phyloP scores from a whole-genome alignment of 1,139 yeast genomes.

The Protomyces inundatus region DNA sequence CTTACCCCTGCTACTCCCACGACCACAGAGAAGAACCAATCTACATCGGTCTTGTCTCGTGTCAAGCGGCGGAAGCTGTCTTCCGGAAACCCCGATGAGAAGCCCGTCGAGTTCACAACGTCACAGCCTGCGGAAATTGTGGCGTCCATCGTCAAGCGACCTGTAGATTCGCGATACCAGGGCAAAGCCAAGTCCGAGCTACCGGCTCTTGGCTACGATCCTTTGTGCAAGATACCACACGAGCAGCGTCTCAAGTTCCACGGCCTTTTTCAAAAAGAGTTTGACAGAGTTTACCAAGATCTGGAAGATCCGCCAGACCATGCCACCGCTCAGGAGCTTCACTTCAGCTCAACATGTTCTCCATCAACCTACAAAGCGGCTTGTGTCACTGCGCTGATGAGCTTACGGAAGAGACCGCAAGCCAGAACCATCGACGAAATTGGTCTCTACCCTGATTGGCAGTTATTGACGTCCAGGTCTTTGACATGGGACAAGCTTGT shows the following conservation, averaged over 20 bases:
- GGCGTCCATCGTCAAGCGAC: background rate
- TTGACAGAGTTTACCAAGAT: constrained; percentile 7
- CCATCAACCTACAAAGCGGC: constrained; percentile 16
- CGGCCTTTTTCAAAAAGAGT: constrained; percentile 3
- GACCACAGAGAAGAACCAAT: too few species aligned
- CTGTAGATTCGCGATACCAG: background rate
- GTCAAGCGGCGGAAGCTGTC: too few species aligned
- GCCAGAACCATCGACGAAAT: background rate
- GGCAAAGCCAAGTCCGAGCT: background rate
- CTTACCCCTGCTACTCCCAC: too few species aligned
- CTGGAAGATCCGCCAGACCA: background rate
- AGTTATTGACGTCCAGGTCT: background rate
- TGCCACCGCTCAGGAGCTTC: constrained; percentile 11
- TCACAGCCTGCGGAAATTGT: background rate
- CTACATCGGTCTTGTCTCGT: too few species aligned
- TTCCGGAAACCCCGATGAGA: too few species aligned
- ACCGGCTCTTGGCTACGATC: constrained; percentile 2
- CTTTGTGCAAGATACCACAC: constrained; percentile 4
- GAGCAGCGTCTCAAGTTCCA: constrained; percentile 11
- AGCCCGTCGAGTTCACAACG: too few species aligned
- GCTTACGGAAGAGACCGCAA: constrained; percentile 4
- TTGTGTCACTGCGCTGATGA: constrained; percentile 5
- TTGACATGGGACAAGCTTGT: constrained; percentile 9
- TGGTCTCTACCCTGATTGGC: constrained; percentile 3
- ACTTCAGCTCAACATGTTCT: background rate